A percentile compares a stretch with the other conserved stretches of the same genome.
These are phyloP conservation scores for Vitis rotundifolia DNA, from an alignment of 164 flowering plant genomes.

Conservation along the genomic window DNA sequence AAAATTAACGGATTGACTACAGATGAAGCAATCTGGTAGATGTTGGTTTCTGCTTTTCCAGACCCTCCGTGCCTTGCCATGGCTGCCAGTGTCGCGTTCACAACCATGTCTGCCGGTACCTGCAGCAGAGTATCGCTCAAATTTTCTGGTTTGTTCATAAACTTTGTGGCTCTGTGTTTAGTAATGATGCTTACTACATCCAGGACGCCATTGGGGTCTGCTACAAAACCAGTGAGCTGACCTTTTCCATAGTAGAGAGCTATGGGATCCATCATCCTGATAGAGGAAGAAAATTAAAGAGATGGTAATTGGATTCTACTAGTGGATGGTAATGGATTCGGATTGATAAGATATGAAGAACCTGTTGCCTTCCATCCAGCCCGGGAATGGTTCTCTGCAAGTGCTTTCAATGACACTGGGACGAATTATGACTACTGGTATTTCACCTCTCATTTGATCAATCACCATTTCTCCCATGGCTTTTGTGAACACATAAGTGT, in stretches of 20 bases:
- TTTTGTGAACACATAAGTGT: constrained; percentile 89
- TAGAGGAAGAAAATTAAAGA: neutral
- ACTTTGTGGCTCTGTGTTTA: neutral
- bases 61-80: constrained; percentile 78
- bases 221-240: constrained; percentile 80
- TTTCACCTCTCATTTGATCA: constrained; percentile 66
- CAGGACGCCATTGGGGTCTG: constrained; percentile 78
- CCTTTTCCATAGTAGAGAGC: constrained; percentile 89
- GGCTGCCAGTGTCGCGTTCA: constrained; percentile 88
- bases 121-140: constrained; percentile 14
- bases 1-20: constrained; percentile 77
- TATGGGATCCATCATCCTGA: constrained; percentile 97
- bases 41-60: constrained; percentile 51
- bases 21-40: constrained; percentile 89
- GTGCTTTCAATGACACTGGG: constrained; percentile 95
- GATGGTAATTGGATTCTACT: too few species aligned
- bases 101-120: constrained; percentile 98
- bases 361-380: constrained; percentile 99
- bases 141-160: too few species aligned
- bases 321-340: neutral
- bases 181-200: constrained; percentile 65
- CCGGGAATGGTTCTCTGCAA: constrained; percentile 79
- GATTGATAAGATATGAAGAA: constrained; percentile 3
- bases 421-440: constrained; percentile 78
- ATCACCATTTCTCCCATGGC: constrained; percentile 99